Conservation (phyloP, 805 yeast species). For the Lipomyces kockii region DNA sequence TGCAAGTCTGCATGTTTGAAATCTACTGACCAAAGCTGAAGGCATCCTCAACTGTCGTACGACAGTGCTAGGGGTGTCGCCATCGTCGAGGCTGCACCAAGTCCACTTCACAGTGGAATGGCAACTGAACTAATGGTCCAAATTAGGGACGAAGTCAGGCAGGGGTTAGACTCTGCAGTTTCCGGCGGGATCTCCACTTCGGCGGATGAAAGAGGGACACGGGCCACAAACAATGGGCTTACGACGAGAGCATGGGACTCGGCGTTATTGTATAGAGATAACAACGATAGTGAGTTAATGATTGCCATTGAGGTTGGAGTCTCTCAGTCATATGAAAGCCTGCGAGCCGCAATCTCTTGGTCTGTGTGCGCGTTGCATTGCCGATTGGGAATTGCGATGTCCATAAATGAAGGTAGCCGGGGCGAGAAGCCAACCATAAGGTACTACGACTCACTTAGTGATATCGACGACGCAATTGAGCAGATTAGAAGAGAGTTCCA, state of each 20-base stretch:
- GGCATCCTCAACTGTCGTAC: constrained; percentile 4
- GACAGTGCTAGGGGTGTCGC: background rate
- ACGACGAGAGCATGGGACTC: constrained; percentile 1
- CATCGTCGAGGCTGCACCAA: background rate
- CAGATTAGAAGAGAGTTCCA: background rate
- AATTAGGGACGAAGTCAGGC: background rate
- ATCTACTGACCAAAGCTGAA: background rate
- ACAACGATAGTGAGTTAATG: background rate
- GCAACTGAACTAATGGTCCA: constrained; percentile 1
- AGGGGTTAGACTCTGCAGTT: background rate
- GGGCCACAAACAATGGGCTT: background rate
- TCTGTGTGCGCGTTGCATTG: constrained; percentile 2
- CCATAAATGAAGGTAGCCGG: background rate
- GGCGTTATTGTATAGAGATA: background rate
- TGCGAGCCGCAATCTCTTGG: constrained; percentile 4
- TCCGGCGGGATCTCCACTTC: background rate
- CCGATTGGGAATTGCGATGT: background rate
- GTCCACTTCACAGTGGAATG: constrained; percentile 1
- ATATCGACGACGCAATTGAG: background rate
- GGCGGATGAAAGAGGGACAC: background rate
- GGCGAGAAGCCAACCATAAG: background rate
- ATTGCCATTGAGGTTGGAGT: constrained; percentile 3
- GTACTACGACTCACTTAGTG: background rate
- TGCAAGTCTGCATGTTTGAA: background rate
- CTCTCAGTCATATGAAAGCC: background rate